phyloP scores from a whole-genome alignment of 176 grass and related monocot species.

The Oryza nivara region DNA sequence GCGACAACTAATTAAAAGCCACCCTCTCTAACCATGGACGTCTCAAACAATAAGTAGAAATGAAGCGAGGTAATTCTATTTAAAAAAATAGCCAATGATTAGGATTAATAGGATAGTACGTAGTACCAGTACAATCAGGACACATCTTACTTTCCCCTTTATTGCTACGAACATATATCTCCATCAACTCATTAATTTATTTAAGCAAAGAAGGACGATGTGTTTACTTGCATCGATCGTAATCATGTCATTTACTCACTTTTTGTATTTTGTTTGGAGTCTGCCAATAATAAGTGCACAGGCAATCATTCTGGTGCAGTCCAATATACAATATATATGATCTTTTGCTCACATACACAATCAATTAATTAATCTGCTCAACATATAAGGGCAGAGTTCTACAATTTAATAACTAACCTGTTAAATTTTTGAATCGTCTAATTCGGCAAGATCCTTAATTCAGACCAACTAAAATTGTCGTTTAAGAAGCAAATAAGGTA shows the following conservation, averaged over 20 bases:
- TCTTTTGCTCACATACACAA: not conserved
- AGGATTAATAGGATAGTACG: not conserved
- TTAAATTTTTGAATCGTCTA: not conserved
- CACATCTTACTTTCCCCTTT: constrained; percentile 44
- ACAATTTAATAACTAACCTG: not conserved
- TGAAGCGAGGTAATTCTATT: not conserved
- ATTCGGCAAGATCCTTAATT: too few relatives aligned
- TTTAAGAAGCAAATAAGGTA: too few relatives aligned
- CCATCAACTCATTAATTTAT: constrained; percentile 32
- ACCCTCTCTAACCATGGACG: too few relatives aligned
- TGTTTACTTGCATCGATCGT: constrained; percentile 20
- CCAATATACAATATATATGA: constrained; percentile 11
- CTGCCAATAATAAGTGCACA: constrained; percentile 41
- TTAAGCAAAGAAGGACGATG: constrained; percentile 1
- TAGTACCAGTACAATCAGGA: not conserved
- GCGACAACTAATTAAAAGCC: too few relatives aligned
- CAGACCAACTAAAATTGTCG: too few relatives aligned
- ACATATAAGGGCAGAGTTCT: not conserved
- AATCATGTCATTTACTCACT: constrained; percentile 25
- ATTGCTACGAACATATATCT: constrained; percentile 40
- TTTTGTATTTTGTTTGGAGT: constrained; percentile 35
- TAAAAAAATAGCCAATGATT: constrained; percentile 7
- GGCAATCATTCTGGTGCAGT: constrained; percentile 34
- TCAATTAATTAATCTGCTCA: not conserved
- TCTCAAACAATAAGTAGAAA: too few relatives aligned